phyloP scores from a whole-genome alignment of 148 eudicot species.

The Diospyros kaki region DNA sequence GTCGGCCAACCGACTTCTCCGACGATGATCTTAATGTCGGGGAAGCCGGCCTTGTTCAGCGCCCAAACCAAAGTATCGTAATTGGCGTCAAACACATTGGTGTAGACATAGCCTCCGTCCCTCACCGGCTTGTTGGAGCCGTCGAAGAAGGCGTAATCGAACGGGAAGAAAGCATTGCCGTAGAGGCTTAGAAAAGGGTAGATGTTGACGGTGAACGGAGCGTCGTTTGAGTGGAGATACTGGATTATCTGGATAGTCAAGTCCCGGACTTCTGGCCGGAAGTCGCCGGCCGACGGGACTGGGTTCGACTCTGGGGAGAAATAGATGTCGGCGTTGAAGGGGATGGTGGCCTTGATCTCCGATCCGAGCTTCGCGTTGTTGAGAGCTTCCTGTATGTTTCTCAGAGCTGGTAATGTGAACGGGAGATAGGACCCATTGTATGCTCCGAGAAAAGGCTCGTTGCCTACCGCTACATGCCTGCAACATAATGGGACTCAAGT shows the following conservation, averaged over 20 bases:
- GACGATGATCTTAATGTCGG: slow-evolving; percentile 69
- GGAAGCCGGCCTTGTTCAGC: slow-evolving; percentile 62
- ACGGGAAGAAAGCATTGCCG: slow-evolving; percentile 66
- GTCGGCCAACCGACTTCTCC: slow-evolving; percentile 99
- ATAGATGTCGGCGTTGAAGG: slow-evolving; percentile 91
- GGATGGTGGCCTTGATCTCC: slow-evolving; percentile 71
- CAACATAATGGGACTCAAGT: background rate
- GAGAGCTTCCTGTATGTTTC: slow-evolving; percentile 74
- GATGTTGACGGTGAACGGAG: slow-evolving; percentile 92
- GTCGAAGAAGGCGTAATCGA: slow-evolving; percentile 83
- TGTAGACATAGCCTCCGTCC: slow-evolving; percentile 53
- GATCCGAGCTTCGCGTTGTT: slow-evolving; percentile 58
- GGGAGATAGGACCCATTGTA: slow-evolving; percentile 68
- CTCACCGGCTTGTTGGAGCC: slow-evolving; percentile 46
- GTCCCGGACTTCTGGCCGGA: slow-evolving; percentile 74
- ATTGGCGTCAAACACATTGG: slow-evolving; percentile 95
- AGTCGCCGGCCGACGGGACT: slow-evolving; percentile 92
- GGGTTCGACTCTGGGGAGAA: slow-evolving; percentile 80
- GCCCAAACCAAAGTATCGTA: slow-evolving; percentile 82
- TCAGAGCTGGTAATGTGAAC: slow-evolving; percentile 67
- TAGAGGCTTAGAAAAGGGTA: slow-evolving; percentile 91
- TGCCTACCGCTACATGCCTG: slow-evolving; percentile 99
- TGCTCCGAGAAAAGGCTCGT: slow-evolving; percentile 73
- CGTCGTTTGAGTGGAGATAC: slow-evolving; percentile 50
- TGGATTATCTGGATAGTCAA: slow-evolving; percentile 54